phyloP scores from a whole-genome alignment of 352 stramenopile genomes.

The Phytopythium ostracodes region DNA sequence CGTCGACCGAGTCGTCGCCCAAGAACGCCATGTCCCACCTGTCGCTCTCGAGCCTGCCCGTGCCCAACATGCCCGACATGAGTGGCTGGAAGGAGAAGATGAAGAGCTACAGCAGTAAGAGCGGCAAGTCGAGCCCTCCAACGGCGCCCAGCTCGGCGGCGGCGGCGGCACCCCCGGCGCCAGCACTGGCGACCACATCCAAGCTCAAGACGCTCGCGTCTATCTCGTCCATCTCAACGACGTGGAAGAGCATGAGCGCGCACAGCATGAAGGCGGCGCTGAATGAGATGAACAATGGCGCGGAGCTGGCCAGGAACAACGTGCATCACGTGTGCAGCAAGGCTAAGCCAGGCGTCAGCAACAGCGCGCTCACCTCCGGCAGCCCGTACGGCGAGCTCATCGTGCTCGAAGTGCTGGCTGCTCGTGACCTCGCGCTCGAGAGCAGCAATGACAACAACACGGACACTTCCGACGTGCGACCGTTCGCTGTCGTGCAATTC shows the following conservation, averaged over 20 bases:
- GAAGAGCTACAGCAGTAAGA: slow-evolving; percentile 24
- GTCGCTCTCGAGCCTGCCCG: slow-evolving; percentile 15
- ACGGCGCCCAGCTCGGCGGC: slow-evolving; percentile 3
- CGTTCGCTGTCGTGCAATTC: slow-evolving; percentile 43
- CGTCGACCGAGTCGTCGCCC: slow-evolving; percentile 5
- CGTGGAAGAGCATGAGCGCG: slow-evolving; percentile 40
- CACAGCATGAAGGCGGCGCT: slow-evolving; percentile 11
- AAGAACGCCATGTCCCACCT: slow-evolving; percentile 16
- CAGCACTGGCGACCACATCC: slow-evolving; percentile 10
- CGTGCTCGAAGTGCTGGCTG: slow-evolving; percentile 59
- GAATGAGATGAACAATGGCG: slow-evolving; percentile 14
- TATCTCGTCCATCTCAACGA: slow-evolving; percentile 45
- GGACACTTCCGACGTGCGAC: slow-evolving; percentile 19
- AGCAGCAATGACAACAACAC: slow-evolving; percentile 29
- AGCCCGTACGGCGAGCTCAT: slow-evolving; percentile 65
- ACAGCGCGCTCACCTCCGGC: slow-evolving; percentile 27
- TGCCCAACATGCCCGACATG: slow-evolving; percentile 41
- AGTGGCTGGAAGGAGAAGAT: slow-evolving; percentile 43
- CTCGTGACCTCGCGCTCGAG: slow-evolving; percentile 39
- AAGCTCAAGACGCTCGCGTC: slow-evolving; percentile 22
- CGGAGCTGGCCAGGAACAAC: slow-evolving; percentile 43
- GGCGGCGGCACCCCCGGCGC: slow-evolving; percentile 12
- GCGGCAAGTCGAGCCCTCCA: background rate
- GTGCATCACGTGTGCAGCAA: slow-evolving; percentile 37
- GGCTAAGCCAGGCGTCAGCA: background rate